Base-by-base conservation (phyloP, 2,329 filamentous ascomycete species). In the Dothideomycetes sp. region DNA sequence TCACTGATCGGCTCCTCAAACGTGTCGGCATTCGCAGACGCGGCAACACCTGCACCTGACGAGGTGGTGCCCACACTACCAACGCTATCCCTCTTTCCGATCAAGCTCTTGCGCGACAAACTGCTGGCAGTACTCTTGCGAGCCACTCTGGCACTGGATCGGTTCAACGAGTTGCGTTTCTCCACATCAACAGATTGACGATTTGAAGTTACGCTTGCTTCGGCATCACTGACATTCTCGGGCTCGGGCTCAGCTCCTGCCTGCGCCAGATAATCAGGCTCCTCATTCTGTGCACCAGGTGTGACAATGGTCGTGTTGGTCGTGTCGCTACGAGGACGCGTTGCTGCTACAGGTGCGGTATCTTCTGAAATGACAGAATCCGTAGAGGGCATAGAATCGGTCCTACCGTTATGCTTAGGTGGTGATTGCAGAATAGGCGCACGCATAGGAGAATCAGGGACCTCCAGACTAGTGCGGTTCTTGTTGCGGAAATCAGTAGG, bases 401-500 rank as follows among this genome's bases (percentile, higher is more conserved):
- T 38, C 34, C 15, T 38, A 31, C 34, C 38, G 31, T 29, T 43
- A 11, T n/a, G 15, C 16, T 44, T 41, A 12, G 27, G 29, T 25
- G 34, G 33, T 16, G 29, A 33, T 29, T 33, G 34, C 31, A 25
- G 43, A 16, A 44, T 32, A 4, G 41, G 23, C 18, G 45, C 43
- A 20, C 42, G 43, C 6, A 33, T 27, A n/a, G 48, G 47, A 12
- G 73, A 69, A 45, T 66, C 73, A 3, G 88, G 88, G 3, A 95
- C 87, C 53, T 94, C 86, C 2, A 95, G 73, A 55, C 84, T 91
- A 76, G 60, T 53, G 70, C 75, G 43, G 58, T 68, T 46, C 64
- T 68, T 43, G 69, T 65, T 33, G 68, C 78, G 45, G 16, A 43
- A 48, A n/a, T 46, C 48, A 3, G 44, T 49, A 13, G 45, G 37